Evolutionary conservation across 129 eudicot species (phyloP).

Genomic region (Flaveria robusta): DNA sequence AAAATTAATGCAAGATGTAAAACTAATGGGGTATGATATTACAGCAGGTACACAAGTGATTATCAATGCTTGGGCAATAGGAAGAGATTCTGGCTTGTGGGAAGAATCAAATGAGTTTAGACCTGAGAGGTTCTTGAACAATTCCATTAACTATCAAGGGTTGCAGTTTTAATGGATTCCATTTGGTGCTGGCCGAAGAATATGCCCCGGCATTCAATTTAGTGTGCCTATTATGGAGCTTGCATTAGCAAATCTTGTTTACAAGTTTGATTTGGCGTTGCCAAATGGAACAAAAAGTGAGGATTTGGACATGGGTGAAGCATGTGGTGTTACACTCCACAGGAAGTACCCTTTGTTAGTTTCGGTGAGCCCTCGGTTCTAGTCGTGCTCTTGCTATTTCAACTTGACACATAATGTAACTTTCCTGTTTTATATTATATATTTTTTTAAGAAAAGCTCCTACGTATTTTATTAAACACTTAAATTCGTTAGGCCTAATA

Average conservation of each 20-base stretch:
- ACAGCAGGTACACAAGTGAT: constrained; percentile 5
- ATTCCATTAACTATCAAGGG: not conserved
- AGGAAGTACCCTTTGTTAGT: not conserved
- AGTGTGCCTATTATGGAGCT: constrained; percentile 2
- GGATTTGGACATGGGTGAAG: not conserved
- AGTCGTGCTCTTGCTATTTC: not conserved
- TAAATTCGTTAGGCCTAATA: no score
- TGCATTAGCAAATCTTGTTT: not conserved
- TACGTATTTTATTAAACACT: no score
- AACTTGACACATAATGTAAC: not conserved
- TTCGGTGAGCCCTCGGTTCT: not conserved
- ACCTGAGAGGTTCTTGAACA: constrained; percentile 13
- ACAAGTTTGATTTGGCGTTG: not conserved
- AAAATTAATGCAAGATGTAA: not conserved
- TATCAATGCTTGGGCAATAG: constrained; percentile 1
- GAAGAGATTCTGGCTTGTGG: not conserved
- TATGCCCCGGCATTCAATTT: not conserved
- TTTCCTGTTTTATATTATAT: no score
- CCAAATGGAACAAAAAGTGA: not conserved
- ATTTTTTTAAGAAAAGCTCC: no score
- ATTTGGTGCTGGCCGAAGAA: constrained; percentile 8
- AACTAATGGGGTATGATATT: not conserved
- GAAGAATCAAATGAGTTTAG: constrained; percentile 11
- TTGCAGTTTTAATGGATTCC: not conserved
- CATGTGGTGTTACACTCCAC: not conserved